Conservation (phyloP, 2,329 filamentous ascomycete genomes). For the Paecilomyces variotii region DNA sequence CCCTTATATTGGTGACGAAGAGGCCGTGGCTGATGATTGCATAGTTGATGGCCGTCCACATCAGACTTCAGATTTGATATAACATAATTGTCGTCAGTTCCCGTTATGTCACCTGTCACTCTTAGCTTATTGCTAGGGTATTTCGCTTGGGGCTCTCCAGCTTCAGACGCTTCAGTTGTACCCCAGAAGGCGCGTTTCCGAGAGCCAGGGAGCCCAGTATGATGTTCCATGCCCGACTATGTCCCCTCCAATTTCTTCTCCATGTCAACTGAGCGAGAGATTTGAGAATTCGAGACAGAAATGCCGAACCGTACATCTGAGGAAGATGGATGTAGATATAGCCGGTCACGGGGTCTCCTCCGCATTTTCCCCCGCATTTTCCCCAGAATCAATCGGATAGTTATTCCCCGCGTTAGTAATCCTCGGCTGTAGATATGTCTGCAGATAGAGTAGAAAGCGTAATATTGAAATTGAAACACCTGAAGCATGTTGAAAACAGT, state of each 20-base stretch:
- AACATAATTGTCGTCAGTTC: background rate
- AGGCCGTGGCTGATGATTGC: background rate
- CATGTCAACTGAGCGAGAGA: background rate
- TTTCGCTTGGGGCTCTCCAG: background rate
- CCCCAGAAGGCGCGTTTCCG: background rate
- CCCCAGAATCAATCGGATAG: background rate
- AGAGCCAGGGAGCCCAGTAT: slow-evolving; percentile 52
- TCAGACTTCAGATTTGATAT: background rate
- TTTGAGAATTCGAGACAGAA: background rate
- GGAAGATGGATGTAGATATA: background rate
- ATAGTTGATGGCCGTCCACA: background rate
- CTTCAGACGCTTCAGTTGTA: background rate
- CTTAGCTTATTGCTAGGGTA: background rate
- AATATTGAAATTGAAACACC: slow-evolving; percentile 1
- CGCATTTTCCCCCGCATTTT: background rate
- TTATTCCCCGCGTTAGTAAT: background rate
- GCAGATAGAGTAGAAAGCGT: background rate
- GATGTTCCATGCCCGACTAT: background rate
- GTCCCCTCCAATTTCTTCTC: background rate
- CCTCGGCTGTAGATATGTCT: background rate
- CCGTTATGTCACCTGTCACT: background rate
- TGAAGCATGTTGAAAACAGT: background rate
- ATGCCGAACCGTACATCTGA: background rate
- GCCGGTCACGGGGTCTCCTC: background rate
- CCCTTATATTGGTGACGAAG: slow-evolving; percentile 8